Percentiles rank a stretch among this genome's conserved stretches.
phyloP scores from a whole-genome alignment of 148 eudicot species.

The Talinum fruticosum region DNA sequence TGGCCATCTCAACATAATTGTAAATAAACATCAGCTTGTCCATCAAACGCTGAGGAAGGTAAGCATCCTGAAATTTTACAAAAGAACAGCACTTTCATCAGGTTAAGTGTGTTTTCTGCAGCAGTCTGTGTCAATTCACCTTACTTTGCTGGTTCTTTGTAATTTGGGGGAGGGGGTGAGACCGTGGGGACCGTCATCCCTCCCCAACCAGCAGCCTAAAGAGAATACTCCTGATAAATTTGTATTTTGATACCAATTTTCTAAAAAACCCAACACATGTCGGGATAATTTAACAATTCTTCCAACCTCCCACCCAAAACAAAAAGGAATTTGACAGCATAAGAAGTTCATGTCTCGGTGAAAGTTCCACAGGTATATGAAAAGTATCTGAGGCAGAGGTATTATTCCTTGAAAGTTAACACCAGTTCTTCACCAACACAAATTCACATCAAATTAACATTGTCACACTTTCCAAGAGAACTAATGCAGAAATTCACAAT shows the following conservation, averaged over 20 bases:
- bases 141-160: too few species aligned
- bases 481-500: not conserved
- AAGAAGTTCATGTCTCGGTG: not conserved
- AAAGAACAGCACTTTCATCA: slow-evolving; percentile 11
- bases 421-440: not conserved
- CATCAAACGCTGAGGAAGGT: slow-evolving; percentile 96
- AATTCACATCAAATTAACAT: not conserved
- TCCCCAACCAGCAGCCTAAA: not conserved
- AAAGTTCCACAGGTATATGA: not conserved
- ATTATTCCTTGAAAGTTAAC: not conserved
- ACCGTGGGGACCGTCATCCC: not conserved
- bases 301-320: not conserved
- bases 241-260: not conserved
- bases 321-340: too few species aligned
- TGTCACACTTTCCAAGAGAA: not conserved
- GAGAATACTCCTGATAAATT: not conserved
- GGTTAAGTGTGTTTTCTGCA: not conserved
- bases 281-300: not conserved
- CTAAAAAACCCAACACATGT: not conserved
- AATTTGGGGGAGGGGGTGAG: not conserved
- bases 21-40: slow-evolving; percentile 97
- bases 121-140: not conserved
- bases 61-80: slow-evolving; percentile 79
- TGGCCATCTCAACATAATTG: slow-evolving; percentile 99
- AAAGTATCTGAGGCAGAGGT: not conserved